Evolutionary conservation across 108 stramenopile genomes (phyloP).

Genomic region (Fragilariopsis cylindrus): DNA sequence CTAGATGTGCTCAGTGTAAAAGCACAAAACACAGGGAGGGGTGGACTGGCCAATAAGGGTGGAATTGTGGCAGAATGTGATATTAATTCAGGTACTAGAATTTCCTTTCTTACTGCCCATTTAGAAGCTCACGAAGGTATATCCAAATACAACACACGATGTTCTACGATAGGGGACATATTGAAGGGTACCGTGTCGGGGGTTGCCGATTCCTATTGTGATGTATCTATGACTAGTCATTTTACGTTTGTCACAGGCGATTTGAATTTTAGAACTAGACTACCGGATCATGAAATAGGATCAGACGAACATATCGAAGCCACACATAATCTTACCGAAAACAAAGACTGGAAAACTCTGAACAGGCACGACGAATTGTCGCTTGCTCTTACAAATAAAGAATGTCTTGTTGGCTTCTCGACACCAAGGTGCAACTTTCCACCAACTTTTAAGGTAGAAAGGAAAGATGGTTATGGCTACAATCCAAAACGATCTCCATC

Average conservation of each 20-base stretch:
- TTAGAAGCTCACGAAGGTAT: slow-evolving; percentile 67
- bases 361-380: slow-evolving; percentile 57
- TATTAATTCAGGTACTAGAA: slow-evolving; percentile 37
- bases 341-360: slow-evolving; percentile 44
- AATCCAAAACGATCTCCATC: slow-evolving; percentile 68
- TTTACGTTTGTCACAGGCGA: slow-evolving; percentile 72
- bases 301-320: slow-evolving; percentile 23
- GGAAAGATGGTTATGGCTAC: slow-evolving; percentile 56
- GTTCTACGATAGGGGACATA: slow-evolving; percentile 45
- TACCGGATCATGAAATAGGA: slow-evolving; percentile 21
- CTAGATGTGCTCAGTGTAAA: slow-evolving; percentile 32
- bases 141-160: slow-evolving; percentile 45
- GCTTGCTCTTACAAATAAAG: slow-evolving; percentile 42
- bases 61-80: slow-evolving; percentile 61
- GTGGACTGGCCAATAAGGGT: slow-evolving; percentile 61
- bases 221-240: slow-evolving; percentile 50
- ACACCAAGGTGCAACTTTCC: slow-evolving; percentile 67
- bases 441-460: slow-evolving; percentile 81
- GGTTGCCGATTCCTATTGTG: slow-evolving; percentile 26
- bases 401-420: slow-evolving; percentile 54
- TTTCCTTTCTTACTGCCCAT: slow-evolving; percentile 58
- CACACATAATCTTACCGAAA: slow-evolving; percentile 30
- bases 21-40: slow-evolving; percentile 59
- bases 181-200: slow-evolving; percentile 37
- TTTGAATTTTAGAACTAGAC: slow-evolving; percentile 60